Conservation (phyloP, 768 basidiomycete species). For the Tylopilus cervinicoccineus region DNA sequence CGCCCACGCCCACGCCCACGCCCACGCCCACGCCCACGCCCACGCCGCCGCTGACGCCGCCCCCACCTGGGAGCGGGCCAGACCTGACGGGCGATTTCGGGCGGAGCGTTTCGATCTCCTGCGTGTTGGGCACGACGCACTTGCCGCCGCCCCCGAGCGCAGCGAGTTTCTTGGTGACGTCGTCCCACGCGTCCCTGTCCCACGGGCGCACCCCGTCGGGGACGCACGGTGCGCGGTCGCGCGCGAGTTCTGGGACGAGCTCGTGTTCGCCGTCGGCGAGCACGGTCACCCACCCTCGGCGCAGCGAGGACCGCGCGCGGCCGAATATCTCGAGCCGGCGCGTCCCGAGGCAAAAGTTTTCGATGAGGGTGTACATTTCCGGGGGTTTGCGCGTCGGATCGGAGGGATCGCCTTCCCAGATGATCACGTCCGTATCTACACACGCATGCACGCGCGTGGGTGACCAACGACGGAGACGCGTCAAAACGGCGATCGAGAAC, state of each 20-base stretch:
- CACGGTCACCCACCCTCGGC: conserved; percentile 92
- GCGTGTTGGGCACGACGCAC: conserved; percentile 64
- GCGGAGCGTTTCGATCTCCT: conserved; percentile 79
- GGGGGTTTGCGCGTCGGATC: conserved; percentile 89
- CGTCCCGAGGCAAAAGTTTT: conserved; percentile 94
- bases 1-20: background rate
- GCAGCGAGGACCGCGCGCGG: conserved; percentile 56
- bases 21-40: too few species aligned
- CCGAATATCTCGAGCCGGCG: conserved; percentile 91
- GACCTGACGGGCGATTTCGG: conserved; percentile 77
- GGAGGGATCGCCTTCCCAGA: conserved; percentile 88
- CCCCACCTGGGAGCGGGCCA: conserved; percentile 25
- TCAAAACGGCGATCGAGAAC: background rate
- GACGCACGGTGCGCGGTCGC: conserved; percentile 28
- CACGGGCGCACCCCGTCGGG: conserved; percentile 39
- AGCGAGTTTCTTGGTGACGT: conserved; percentile 49
- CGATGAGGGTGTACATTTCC: conserved; percentile 93
- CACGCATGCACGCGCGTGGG: too few species aligned
- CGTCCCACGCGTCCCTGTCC: conserved; percentile 65
- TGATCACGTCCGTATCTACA: conserved; percentile 97
- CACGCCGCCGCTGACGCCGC: conserved; percentile 22
- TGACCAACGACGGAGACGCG: too few species aligned
- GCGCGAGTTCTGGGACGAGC: conserved; percentile 37
- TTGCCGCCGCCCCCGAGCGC: conserved; percentile 46
- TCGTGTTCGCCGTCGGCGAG: conserved; percentile 61